Conservation (phyloP, 169 alveolate species). For the Plasmodium gallinaceum region DNA sequence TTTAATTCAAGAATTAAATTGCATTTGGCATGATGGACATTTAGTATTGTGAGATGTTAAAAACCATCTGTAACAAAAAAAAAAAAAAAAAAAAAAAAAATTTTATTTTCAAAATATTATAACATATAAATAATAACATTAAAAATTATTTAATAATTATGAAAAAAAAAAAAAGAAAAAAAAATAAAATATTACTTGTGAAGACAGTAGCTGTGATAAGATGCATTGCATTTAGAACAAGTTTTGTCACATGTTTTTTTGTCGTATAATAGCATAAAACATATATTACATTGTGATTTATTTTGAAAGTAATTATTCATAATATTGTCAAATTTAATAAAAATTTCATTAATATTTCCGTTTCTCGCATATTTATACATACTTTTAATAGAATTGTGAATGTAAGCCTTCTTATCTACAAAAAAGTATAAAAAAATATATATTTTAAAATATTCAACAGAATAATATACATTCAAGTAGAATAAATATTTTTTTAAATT, state of each 20-base stretch:
- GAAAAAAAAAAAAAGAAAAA: neutral
- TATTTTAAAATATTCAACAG: neutral
- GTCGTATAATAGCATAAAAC: constrained; percentile 55
- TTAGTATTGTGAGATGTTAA: constrained; percentile 75
- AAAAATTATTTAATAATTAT: neutral
- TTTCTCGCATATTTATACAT: constrained; percentile 70
- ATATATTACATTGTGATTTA: constrained; percentile 61
- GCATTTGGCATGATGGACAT: constrained; percentile 77
- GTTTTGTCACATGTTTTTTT: constrained; percentile 53
- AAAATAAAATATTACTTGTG: constrained; percentile 22
- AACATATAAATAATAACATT: neutral
- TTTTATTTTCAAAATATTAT: neutral
- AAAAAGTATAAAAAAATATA: constrained; percentile 3
- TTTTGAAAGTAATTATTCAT: constrained; percentile 67
- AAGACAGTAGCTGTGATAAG: constrained; percentile 71
- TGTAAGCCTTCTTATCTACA: constrained; percentile 45
- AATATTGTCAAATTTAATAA: constrained; percentile 45
- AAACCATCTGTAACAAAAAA: constrained; percentile 37
- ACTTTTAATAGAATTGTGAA: constrained; percentile 64
- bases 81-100: neutral
- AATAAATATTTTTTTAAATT: neutral
- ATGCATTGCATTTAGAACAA: constrained; percentile 44
- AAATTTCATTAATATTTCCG: constrained; percentile 63
- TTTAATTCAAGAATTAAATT: constrained; percentile 9
- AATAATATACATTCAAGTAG: neutral